Conservation (phyloP, 2,329 filamentous ascomycete species). For the Allantophomopsis lycopodina region DNA sequence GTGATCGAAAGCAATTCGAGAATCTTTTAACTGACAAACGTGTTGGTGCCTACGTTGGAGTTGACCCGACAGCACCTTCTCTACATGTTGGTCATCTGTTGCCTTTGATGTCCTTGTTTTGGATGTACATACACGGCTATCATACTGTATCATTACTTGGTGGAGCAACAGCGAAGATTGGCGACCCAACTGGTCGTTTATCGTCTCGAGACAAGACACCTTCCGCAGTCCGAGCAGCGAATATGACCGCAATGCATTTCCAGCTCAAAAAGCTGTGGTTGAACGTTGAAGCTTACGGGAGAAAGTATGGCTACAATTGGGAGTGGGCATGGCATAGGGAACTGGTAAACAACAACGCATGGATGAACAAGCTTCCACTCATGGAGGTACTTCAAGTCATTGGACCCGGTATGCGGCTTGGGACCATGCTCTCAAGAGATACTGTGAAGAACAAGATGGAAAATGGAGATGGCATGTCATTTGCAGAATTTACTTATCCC, state of each 20-base stretch:
- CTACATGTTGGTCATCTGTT: conserved; percentile 71
- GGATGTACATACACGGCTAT: conserved; percentile 69
- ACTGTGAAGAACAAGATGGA: conserved; percentile 79
- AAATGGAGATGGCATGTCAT: conserved; percentile 85
- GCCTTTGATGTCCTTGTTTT: conserved; percentile 72
- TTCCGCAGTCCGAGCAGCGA: conserved; percentile 40
- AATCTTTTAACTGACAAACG: conserved; percentile 49
- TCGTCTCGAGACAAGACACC: conserved; percentile 41
- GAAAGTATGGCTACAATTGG: conserved; percentile 51
- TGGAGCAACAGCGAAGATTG: conserved; percentile 63
- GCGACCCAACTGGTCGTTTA: conserved; percentile 63
- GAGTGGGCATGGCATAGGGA: conserved; percentile 53
- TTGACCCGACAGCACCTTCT: conserved; percentile 70
- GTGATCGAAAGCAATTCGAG: conserved; percentile 35
- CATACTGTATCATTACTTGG: conserved; percentile 54
- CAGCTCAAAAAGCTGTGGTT: conserved; percentile 61
- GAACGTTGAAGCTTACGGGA: conserved; percentile 55
- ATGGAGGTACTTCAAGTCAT: conserved; percentile 64
- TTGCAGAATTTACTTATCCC: conserved; percentile 87
- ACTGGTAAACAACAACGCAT: conserved; percentile 69
- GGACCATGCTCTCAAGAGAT: conserved; percentile 78
- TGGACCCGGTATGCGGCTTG: conserved; percentile 62
- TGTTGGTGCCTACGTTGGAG: conserved; percentile 65
- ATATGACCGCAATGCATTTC: conserved; percentile 53
- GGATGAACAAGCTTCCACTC: conserved; percentile 62